Conservation (phyloP, 352 stramenopile genomes). For the Poterioochromonas sp. region DNA sequence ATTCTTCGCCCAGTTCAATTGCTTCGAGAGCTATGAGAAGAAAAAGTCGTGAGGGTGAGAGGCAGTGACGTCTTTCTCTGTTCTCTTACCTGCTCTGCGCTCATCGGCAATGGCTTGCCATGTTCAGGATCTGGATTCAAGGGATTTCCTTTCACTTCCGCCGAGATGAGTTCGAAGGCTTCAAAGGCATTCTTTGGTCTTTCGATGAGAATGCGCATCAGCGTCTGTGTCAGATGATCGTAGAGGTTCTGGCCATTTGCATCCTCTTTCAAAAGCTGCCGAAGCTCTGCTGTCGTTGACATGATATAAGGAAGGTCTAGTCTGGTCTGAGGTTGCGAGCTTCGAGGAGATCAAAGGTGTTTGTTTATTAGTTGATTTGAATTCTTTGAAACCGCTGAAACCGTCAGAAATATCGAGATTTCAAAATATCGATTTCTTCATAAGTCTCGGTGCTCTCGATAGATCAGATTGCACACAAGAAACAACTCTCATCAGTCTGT, state of each 20-base stretch:
- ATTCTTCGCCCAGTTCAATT: conserved; percentile 39
- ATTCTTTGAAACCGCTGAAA: too few species aligned
- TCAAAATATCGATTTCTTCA: too few species aligned
- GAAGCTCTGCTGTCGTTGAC: conserved; percentile 10
- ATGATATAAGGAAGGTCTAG: too few species aligned
- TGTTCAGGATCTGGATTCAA: conserved; percentile 18
- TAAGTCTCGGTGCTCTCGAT: too few species aligned
- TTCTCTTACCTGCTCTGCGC: background rate
- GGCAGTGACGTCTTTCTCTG: background rate
- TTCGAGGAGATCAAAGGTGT: too few species aligned
- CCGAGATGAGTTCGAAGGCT: conserved; percentile 71
- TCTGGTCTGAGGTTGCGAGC: too few species aligned
- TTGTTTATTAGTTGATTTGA: too few species aligned
- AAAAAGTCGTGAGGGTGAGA: conserved; percentile 31
- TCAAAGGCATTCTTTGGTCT: conserved; percentile 66
- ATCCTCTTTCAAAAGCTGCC: conserved; percentile 28
- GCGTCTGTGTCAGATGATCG: conserved; percentile 41
- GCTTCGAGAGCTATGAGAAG: conserved; percentile 24
- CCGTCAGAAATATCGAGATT: too few species aligned
- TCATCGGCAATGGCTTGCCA: background rate
- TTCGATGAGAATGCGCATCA: conserved; percentile 54
- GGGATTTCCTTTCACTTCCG: conserved; percentile 62
- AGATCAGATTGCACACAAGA: too few species aligned
- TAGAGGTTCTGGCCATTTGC: conserved; percentile 38
- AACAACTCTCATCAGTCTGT: too few species aligned